Conservation (phyloP, 2,329 filamentous ascomycete species). For the Sporothrix luriei region DNA sequence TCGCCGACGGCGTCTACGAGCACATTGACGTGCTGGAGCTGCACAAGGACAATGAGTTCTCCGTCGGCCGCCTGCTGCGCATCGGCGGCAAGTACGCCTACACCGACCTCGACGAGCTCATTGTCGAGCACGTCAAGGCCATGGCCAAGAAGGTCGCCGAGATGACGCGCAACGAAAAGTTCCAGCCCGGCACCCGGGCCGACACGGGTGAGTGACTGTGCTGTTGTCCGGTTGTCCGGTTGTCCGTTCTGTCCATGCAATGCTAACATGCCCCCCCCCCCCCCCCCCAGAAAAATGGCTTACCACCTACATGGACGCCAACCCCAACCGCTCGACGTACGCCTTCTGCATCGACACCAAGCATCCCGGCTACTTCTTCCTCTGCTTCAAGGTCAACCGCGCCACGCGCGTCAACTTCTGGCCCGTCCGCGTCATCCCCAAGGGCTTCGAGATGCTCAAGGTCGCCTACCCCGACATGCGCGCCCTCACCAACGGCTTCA, state of each 20-base stretch:
- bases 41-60: constrained; percentile 96
- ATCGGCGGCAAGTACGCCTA: constrained; percentile 90
- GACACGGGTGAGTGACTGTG: constrained; percentile 72
- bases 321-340: constrained; percentile 90
- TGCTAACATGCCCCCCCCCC: neutral
- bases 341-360: constrained; percentile 93
- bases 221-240: neutral
- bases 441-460: constrained; percentile 88
- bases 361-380: constrained; percentile 89
- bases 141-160: constrained; percentile 98
- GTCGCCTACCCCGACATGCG: constrained; percentile 93
- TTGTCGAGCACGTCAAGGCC: constrained; percentile 93
- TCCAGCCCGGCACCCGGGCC: constrained; percentile 75
- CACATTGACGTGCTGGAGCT: constrained; percentile 96
- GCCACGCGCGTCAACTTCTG: constrained; percentile 73
- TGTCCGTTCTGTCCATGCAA: neutral
- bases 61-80: constrained; percentile 80
- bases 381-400: constrained; percentile 93
- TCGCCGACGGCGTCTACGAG: constrained; percentile 92
- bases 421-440: constrained; percentile 87
- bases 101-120: constrained; percentile 93
- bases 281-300: constrained; percentile 79
- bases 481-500: constrained; percentile 95
- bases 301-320: constrained; percentile 92
- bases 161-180: constrained; percentile 93